Evolutionary conservation across 2,329 filamentous ascomycete species (phyloP).

Genomic region (Verticillium zaregamsianum): DNA sequence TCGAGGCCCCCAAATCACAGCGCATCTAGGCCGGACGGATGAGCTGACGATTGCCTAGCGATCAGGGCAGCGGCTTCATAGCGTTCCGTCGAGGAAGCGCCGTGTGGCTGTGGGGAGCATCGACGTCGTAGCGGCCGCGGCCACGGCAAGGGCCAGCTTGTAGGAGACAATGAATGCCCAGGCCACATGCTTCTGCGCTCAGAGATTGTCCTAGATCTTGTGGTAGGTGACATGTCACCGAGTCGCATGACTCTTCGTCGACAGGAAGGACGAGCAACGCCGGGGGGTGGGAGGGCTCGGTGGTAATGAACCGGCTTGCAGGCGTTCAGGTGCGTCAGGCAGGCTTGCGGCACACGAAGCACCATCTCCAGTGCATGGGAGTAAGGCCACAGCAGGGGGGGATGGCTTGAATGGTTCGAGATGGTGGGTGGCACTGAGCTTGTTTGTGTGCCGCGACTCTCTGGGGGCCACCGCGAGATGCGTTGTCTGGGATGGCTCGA

Average conservation of each 20-base stretch:
- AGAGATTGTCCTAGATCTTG: constrained; percentile 41
- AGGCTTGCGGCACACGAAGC: background rate
- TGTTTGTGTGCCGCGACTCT: background rate
- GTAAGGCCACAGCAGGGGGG: background rate
- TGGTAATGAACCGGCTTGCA: constrained; percentile 9
- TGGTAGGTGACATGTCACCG: constrained; percentile 42
- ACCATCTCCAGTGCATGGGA: background rate
- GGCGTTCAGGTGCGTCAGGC: background rate
- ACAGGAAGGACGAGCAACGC: background rate
- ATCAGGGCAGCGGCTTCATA: background rate
- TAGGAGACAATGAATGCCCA: background rate
- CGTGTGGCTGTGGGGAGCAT: too few relatives aligned
- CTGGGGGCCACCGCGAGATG: too few relatives aligned
- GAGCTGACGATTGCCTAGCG: background rate
- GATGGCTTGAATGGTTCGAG: background rate
- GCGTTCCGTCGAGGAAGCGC: background rate
- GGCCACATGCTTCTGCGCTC: constrained; percentile 23
- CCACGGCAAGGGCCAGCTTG: too few relatives aligned
- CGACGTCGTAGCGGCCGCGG: too few relatives aligned
- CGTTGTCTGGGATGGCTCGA: too few relatives aligned
- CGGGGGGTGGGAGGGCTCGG: background rate
- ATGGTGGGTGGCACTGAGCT: background rate
- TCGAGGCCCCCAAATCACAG: background rate
- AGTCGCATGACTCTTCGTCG: constrained; percentile 16
- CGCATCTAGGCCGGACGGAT: background rate